Evolutionary conservation across 2,329 filamentous ascomycete species (phyloP).

Genomic region (Diaporthe sp.): DNA sequence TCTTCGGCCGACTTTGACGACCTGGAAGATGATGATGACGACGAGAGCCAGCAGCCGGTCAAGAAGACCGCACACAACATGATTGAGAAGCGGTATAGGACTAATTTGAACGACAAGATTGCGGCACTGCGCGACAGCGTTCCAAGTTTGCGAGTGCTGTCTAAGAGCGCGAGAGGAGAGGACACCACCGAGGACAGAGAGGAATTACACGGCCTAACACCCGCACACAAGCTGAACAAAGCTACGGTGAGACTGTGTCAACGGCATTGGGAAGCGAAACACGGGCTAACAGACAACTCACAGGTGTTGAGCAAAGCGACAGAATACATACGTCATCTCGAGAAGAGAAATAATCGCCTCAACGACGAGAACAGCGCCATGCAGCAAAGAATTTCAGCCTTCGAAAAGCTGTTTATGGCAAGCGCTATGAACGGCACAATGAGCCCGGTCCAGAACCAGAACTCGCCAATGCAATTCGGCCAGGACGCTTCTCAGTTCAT

Average conservation of each 20-base stretch:
- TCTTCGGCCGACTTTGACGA: constrained; percentile 72
- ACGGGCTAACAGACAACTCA: constrained; percentile 26
- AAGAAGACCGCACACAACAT: constrained; percentile 99
- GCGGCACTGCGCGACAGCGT: constrained; percentile 92
- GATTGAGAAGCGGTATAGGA: constrained; percentile 97
- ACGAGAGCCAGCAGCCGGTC: constrained; percentile 67
- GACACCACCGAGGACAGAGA: constrained; percentile 82
- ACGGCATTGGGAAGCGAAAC: not conserved
- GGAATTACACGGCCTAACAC: constrained; percentile 84
- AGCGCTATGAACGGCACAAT: constrained; percentile 77
- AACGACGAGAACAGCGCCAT: constrained; percentile 85
- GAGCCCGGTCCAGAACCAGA: constrained; percentile 66
- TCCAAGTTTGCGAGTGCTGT: constrained; percentile 88
- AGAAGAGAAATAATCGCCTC: constrained; percentile 88
- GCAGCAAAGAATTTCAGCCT: constrained; percentile 81
- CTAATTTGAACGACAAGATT: constrained; percentile 97
- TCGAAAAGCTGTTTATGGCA: constrained; percentile 84
- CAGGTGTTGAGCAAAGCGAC: constrained; percentile 91
- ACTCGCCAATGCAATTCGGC: constrained; percentile 66
- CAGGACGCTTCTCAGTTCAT: constrained; percentile 59
- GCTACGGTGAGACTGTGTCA: constrained; percentile 74
- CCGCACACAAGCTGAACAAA: constrained; percentile 96
- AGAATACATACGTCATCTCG: constrained; percentile 93
- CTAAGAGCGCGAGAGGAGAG: constrained; percentile 77
- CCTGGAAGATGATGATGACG: constrained; percentile 71